Evolutionary conservation across 495 filamentous ascomycete species (phyloP), one percentile per base, ranked within the genome.

Genomic region (Staphylotrichum longicolle): DNA sequence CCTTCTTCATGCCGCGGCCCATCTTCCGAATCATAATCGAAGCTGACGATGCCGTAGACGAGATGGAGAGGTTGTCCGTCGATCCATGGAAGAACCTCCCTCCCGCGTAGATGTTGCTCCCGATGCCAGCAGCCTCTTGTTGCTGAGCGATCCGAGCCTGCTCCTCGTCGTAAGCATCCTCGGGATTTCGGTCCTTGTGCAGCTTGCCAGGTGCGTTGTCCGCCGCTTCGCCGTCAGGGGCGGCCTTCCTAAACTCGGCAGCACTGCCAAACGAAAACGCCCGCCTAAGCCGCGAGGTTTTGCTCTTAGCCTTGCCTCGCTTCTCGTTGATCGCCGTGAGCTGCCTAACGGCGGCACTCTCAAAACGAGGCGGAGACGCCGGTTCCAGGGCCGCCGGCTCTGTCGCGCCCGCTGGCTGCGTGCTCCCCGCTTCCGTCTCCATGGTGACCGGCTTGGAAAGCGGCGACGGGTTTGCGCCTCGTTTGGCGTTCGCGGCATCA

Each of bases 11-110:
- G 27, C 95, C 93, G 62, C 91, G 89, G 67, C 94, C 95, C 95
- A 99, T 98, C 80, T 99, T 99, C 35, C 94, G 86, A 69, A 99
- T 93, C 94, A 99, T 99, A 64, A 99, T 88, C 41, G 95, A 98
- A 32, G 94, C 94, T 27, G 94, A 99, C 7, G 95, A 98, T 35
- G 94, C 94, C 15, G 94, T 98, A 11, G 95, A 98, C 5, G 93
- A 97, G 57, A 99, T 91, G 3, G 95, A 98, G 14, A 99, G 73
- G 62, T 98, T 96, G 76, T 99, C 94, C 7, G 92, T 98, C 35
- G 94, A 98, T 32, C 91, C 90, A 30, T 87, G 82, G 73, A 97
- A 97, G 61, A 93, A 83, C 63, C 87, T 86, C 64, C 94, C 91
- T 34, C 93, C 91, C 45, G 85, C 86, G 74, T 99, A 99, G 66